A percentile compares a stretch with the other conserved stretches of the same genome.
Conservation (phyloP, 352 stramenopile species). For the Phytopythium sindhum region DNA sequence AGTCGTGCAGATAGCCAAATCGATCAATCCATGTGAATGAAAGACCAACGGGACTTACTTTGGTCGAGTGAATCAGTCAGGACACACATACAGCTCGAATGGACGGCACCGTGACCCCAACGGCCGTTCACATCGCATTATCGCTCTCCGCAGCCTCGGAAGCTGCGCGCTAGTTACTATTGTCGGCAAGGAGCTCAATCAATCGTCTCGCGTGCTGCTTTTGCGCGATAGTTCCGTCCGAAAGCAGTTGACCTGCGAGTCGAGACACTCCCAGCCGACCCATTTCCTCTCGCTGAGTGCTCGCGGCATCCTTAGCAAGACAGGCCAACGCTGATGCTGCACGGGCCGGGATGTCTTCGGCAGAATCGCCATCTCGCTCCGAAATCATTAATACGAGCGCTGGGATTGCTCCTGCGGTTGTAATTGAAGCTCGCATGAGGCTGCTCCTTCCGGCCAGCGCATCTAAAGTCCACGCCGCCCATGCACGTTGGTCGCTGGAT, state of each 20-base stretch:
- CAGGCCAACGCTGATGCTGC: not conserved
- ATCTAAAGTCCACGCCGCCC: not conserved
- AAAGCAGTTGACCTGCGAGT: not conserved
- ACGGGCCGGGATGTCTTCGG: not conserved
- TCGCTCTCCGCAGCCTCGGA: not conserved
- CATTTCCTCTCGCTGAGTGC: not conserved
- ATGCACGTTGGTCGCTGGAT: not conserved
- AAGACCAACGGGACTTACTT: too few species aligned
- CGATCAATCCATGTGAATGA: too few species aligned
- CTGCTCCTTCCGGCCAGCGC: not conserved
- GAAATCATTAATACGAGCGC: not conserved
- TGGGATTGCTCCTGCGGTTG: not conserved
- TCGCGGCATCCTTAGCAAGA: not conserved
- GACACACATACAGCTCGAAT: too few species aligned
- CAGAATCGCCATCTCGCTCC: not conserved
- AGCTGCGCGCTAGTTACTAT: not conserved
- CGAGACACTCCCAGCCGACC: not conserved
- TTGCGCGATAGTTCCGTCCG: not conserved
- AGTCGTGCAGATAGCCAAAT: too few species aligned
- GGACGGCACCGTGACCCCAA: not conserved
- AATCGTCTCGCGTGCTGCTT: not conserved
- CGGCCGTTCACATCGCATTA: not conserved
- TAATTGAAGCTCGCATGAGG: not conserved
- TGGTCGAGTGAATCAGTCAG: too few species aligned
- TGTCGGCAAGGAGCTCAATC: not conserved